These are phyloP conservation scores for Orbilia brochopaga DNA, from an alignment of 2,329 filamentous ascomycete genomes.

Conservation along the genomic window DNA sequence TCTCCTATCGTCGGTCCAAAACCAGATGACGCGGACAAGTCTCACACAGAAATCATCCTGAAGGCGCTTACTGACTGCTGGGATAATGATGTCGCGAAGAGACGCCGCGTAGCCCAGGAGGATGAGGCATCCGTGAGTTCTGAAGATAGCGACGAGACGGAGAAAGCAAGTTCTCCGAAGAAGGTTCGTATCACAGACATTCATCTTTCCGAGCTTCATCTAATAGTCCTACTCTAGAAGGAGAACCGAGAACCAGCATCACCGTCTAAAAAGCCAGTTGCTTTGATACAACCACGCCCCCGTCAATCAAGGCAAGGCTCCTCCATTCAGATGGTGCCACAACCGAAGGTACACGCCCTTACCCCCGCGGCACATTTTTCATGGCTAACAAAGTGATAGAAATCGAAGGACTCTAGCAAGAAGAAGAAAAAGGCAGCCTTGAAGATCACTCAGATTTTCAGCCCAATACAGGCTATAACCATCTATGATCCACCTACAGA, in stretches of 20 bases:
- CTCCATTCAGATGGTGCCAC: constrained; percentile 32
- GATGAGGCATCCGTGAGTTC: too few species aligned
- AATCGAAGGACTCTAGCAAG: constrained; percentile 7
- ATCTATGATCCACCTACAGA: constrained; percentile 27
- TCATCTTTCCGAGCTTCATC: too few species aligned
- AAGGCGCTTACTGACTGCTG: too few species aligned
- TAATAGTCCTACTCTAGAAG: too few species aligned
- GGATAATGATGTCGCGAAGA: too few species aligned
- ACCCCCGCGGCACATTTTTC: not conserved
- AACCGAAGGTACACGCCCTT: constrained; percentile 24
- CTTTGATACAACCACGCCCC: constrained; percentile 26
- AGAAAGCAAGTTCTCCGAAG: too few species aligned
- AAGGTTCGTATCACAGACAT: too few species aligned
- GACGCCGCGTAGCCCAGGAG: too few species aligned
- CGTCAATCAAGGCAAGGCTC: constrained; percentile 14
- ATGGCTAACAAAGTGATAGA: not conserved
- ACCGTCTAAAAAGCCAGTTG: not conserved
- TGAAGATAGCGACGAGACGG: too few species aligned
- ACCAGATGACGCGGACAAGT: too few species aligned
- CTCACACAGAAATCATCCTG: too few species aligned
- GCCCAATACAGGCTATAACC: constrained; percentile 17
- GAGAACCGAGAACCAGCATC: not conserved
- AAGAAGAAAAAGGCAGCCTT: constrained; percentile 2
- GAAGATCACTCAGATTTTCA: constrained; percentile 1
- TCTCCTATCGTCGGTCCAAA: too few species aligned